phyloP scores from a whole-genome alignment of 495 filamentous ascomycete species.

The Tuber umbilicatum region DNA sequence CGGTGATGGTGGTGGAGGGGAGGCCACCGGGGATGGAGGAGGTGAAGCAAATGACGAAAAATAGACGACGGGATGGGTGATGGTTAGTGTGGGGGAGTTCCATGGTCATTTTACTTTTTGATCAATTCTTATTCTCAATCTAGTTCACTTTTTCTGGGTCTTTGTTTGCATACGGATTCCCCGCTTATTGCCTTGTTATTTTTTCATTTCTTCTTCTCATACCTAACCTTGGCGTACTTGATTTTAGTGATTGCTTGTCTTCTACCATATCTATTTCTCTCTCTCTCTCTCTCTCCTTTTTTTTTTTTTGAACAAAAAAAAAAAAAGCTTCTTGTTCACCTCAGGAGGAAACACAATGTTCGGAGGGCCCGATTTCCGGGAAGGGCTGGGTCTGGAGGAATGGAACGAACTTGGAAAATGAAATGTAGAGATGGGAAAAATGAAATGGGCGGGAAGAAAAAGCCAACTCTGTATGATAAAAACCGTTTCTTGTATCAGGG shows the following conservation, averaged over 20 bases:
- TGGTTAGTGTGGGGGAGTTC: constrained; percentile 42
- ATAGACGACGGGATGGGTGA: constrained; percentile 46
- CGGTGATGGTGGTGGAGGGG: constrained; percentile 16
- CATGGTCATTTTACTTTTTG: constrained; percentile 31
- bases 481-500: neutral
- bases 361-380: constrained; percentile 10
- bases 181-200: neutral
- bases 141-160: constrained; percentile 46
- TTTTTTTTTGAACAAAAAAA: constrained; percentile 13
- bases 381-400: constrained; percentile 21
- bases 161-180: constrained; percentile 10
- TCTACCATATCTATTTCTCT: constrained; percentile 11
- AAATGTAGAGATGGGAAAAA: constrained; percentile 10
- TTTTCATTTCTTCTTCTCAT: constrained; percentile 20
- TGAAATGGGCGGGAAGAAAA: constrained; percentile 11
- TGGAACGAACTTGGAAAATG: constrained; percentile 6
- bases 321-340: constrained; percentile 12
- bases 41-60: constrained; percentile 24
- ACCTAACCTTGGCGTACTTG: constrained; percentile 42
- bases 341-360: constrained; percentile 6
- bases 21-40: constrained; percentile 25
- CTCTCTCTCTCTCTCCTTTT: constrained; percentile 20
- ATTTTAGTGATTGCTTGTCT: constrained; percentile 27
- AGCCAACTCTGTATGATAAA: constrained; percentile 8
- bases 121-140: constrained; percentile 36